Percentiles rank a stretch among this genome's conserved stretches.
Conservation (phyloP, 345 rosid genomes). For the Euclidium syriacum region DNA sequence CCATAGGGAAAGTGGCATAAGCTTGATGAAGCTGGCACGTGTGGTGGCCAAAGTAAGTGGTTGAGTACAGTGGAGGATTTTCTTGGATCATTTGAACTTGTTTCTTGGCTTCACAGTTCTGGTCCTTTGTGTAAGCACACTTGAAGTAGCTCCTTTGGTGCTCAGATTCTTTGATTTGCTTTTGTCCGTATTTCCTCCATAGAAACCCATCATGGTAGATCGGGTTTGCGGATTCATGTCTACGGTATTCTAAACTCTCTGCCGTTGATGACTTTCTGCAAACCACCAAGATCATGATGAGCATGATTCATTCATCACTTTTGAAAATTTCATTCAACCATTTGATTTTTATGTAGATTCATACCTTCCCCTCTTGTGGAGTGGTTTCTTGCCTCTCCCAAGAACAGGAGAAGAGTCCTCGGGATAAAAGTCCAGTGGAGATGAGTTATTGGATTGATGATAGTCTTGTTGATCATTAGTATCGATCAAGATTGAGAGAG, state of each 20-base stretch:
- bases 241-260: slow-evolving; percentile 26
- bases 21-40: slow-evolving; percentile 35
- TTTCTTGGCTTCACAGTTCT: slow-evolving; percentile 48
- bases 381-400: slow-evolving; percentile 10
- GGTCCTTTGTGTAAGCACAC: slow-evolving; percentile 48
- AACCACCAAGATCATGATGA: background rate
- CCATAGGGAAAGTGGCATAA: slow-evolving; percentile 9
- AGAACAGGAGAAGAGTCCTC: slow-evolving; percentile 15
- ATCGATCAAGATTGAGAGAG: slow-evolving; percentile 26
- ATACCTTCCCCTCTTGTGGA: slow-evolving; percentile 31
- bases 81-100: slow-evolving; percentile 41
- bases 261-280: slow-evolving; percentile 25
- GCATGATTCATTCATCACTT: no score
- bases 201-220: slow-evolving; percentile 42
- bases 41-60: slow-evolving; percentile 46
- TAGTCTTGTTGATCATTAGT: slow-evolving; percentile 11
- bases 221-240: slow-evolving; percentile 24
- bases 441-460: slow-evolving; percentile 20
- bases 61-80: slow-evolving; percentile 36
- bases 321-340: no score
- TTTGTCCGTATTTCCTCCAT: slow-evolving; percentile 66
- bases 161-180: slow-evolving; percentile 36
- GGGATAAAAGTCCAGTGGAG: slow-evolving; percentile 14
- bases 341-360: background rate
- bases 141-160: slow-evolving; percentile 50